phyloP scores from a whole-genome alignment of 1,284 basidiomycete species.

The Leucoagaricus sp. region DNA sequence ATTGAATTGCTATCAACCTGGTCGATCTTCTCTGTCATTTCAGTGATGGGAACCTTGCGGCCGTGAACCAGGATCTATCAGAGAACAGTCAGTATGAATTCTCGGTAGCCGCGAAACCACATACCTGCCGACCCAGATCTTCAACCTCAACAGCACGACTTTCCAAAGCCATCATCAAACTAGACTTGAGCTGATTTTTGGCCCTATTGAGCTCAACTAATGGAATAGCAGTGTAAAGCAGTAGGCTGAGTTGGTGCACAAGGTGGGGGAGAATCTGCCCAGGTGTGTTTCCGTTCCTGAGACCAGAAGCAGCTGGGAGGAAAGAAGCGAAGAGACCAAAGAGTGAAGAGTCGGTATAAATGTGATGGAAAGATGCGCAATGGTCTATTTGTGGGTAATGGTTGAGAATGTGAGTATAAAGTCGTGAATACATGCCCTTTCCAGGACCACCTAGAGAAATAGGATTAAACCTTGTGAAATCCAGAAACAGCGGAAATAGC shows the following conservation, averaged over 20 bases:
- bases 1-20: slow-evolving; percentile 74
- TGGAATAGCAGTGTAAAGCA: slow-evolving; percentile 70
- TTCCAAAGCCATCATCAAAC: slow-evolving; percentile 95
- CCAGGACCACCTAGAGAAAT: slow-evolving; percentile 79
- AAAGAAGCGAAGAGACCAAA: slow-evolving; percentile 96
- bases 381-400: slow-evolving; percentile 94
- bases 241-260: slow-evolving; percentile 79
- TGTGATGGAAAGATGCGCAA: slow-evolving; percentile 98
- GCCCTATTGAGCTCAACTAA: slow-evolving; percentile 79
- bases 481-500: slow-evolving; percentile 19
- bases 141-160: slow-evolving; percentile 90
- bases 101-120: slow-evolving; percentile 17
- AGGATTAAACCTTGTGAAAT: neutral
- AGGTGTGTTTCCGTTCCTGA: slow-evolving; percentile 60
- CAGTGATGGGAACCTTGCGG: slow-evolving; percentile 83
- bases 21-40: slow-evolving; percentile 94
- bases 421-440: slow-evolving; percentile 98
- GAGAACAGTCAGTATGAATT: slow-evolving; percentile 12
- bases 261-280: slow-evolving; percentile 83
- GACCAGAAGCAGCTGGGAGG: slow-evolving; percentile 64
- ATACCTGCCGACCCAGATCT: slow-evolving; percentile 82
- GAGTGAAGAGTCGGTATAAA: slow-evolving; percentile 92
- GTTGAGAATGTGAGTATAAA: slow-evolving; percentile 98
- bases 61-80: slow-evolving; percentile 87
- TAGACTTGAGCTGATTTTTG: slow-evolving; percentile 95